Conservation (phyloP, 345 rosid species). For the Citrus australasica region DNA sequence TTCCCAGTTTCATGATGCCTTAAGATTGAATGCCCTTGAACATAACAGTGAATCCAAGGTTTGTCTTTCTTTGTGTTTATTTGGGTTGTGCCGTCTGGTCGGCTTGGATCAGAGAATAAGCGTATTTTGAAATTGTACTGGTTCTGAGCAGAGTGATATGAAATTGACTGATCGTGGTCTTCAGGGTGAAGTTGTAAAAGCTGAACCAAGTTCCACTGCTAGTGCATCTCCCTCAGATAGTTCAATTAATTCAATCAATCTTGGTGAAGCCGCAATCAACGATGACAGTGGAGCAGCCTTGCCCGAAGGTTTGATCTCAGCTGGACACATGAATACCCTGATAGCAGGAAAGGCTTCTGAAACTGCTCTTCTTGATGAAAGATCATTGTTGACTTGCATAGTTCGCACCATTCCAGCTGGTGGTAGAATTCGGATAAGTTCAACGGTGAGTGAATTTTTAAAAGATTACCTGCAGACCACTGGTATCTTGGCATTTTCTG, state of each 20-base stretch:
- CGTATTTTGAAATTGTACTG: slow-evolving; percentile 20
- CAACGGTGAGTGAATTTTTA: slow-evolving; percentile 60
- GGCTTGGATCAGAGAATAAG: neutral
- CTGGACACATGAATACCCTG: slow-evolving; percentile 30
- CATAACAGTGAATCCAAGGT: slow-evolving; percentile 61
- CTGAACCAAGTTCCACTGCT: slow-evolving; percentile 46
- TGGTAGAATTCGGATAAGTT: slow-evolving; percentile 79
- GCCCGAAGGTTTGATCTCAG: slow-evolving; percentile 39
- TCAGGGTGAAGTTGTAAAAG: slow-evolving; percentile 42
- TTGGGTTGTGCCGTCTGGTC: slow-evolving; percentile 12
- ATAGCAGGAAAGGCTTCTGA: slow-evolving; percentile 45
- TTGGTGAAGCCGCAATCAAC: slow-evolving; percentile 25
- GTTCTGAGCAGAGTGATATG: slow-evolving; percentile 42
- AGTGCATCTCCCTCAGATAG: slow-evolving; percentile 36
- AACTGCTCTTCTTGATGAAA: slow-evolving; percentile 68
- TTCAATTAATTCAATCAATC: slow-evolving; percentile 30
- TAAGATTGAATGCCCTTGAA: slow-evolving; percentile 45
- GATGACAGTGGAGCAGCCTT: slow-evolving; percentile 29
- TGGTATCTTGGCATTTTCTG: slow-evolving; percentile 1
- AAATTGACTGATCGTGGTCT: slow-evolving; percentile 32
- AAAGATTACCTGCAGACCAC: neutral
- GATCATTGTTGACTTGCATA: slow-evolving; percentile 80
- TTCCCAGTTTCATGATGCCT: slow-evolving; percentile 58
- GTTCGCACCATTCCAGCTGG: slow-evolving; percentile 96
- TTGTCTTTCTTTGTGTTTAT: slow-evolving; percentile 14